These are phyloP conservation scores for Coprinopsis strossmayeri DNA, from an alignment of 768 basidiomycete species.

Conservation along the genomic window DNA sequence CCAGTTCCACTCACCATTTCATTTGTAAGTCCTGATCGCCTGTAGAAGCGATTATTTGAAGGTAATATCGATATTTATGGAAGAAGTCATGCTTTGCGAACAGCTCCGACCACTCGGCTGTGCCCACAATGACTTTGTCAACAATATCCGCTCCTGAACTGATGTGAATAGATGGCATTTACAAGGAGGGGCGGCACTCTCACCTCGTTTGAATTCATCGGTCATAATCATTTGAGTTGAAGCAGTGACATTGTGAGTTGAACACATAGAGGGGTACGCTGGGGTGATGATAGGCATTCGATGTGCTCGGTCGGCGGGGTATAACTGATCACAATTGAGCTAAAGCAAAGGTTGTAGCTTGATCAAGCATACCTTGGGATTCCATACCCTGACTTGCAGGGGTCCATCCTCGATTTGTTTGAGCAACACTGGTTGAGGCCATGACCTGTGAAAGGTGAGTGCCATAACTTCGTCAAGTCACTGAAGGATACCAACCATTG, in stretches of 20 bases:
- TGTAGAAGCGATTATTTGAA: slow-evolving; percentile 92
- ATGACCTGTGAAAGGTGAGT: slow-evolving; percentile 53
- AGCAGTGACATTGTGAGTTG: slow-evolving; percentile 94
- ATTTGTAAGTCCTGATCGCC: slow-evolving; percentile 78
- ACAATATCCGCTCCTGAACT: slow-evolving; percentile 84
- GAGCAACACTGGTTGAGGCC: slow-evolving; percentile 97
- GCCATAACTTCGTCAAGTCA: not conserved
- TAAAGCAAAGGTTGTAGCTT: slow-evolving; percentile 1
- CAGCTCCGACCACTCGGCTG: slow-evolving; percentile 85
- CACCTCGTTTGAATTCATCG: slow-evolving; percentile 91
- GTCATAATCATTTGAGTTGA: slow-evolving; percentile 97
- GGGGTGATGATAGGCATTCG: slow-evolving; percentile 99
- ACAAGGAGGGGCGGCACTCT: slow-evolving; percentile 5
- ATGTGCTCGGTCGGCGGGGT: slow-evolving; percentile 89
- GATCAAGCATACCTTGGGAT: slow-evolving; percentile 65
- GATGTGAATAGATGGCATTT: slow-evolving; percentile 6
- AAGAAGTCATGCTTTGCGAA: slow-evolving; percentile 97
- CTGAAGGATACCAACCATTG: slow-evolving; percentile 62
- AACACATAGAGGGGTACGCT: slow-evolving; percentile 98
- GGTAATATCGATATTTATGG: slow-evolving; percentile 92
- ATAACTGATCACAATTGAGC: slow-evolving; percentile 45
- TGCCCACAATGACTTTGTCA: slow-evolving; percentile 82
- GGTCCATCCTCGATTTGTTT: slow-evolving; percentile 97
- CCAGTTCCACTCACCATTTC: slow-evolving; percentile 66
- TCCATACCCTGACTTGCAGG: slow-evolving; percentile 93